Base-by-base conservation (phyloP, 176 grass and related monocot species). In the Sorghum bicolor region DNA sequence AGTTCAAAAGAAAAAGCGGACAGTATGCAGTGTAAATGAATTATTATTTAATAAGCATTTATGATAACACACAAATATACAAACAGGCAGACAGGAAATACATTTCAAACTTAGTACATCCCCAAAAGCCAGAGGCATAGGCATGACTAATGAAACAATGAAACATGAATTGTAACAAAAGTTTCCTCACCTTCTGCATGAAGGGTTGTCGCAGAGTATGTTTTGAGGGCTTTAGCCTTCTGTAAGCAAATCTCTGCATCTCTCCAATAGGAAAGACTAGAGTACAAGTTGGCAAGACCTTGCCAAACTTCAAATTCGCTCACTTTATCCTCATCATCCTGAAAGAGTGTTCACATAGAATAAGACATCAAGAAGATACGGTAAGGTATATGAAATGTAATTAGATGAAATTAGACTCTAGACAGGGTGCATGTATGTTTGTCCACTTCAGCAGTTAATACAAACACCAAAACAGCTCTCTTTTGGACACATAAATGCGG, bases 231-330 rank as follows among this genome's bases (percentile, higher is more conserved):
- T 70, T 91, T 90, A 55, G 93, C 91, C 83, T 96, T 99, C 79
- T 99, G 92, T 88, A 99, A 96, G 88, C 96, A 99, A 85, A 99
- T 83, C 84, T 94, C 81, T 9, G 93, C 93, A 86, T 99, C 93
- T 89, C 87, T 90, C 89, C 87, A 94, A 82, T 96, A 92, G 0
- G 93, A 93, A 88, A 99, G 88, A 87, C 91, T 89, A 24, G 93
- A 88, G 73, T 99, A 99, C 52, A 99, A 62, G 84, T 94, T 96
- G 37, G 91, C 89, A 86, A 99, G 96, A 91, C 92, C 96, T 84
- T 96, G 96, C 96, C 96, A 99, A 63, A 99, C 93, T 91, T 99
- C 96, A 86, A 96, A 88, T 74, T 99, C 97, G 13, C 86, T 96
- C 26, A 94, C 93, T 80, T 90, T 93, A 72, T 82, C 55, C 64